phyloP scores from a whole-genome alignment of 1,284 basidiomycete genomes.

The Trametes polyzona region DNA sequence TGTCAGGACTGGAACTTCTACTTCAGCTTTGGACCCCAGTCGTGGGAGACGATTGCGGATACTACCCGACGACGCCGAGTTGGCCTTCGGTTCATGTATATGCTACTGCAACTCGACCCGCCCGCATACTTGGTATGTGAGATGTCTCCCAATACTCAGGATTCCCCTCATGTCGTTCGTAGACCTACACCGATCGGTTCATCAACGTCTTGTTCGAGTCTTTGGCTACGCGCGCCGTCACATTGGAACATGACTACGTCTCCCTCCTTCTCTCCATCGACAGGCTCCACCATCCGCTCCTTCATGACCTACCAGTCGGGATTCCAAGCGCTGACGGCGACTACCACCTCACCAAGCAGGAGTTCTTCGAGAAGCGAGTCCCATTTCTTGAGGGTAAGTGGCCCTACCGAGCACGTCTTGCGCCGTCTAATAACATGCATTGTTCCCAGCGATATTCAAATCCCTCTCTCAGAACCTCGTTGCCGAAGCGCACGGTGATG shows the following conservation, averaged over 20 bases:
- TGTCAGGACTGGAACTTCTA: constrained; percentile 71
- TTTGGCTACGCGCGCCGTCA: constrained; percentile 53
- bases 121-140: constrained; percentile 56
- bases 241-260: constrained; percentile 65
- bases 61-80: constrained; percentile 61
- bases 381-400: constrained; percentile 32
- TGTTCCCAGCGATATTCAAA: constrained; percentile 26
- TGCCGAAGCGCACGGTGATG: constrained; percentile 10
- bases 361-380: constrained; percentile 30
- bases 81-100: constrained; percentile 71
- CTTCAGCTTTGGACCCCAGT: constrained; percentile 58
- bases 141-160: too few relatives aligned
- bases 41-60: constrained; percentile 64
- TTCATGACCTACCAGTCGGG: constrained; percentile 39
- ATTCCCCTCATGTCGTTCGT: neutral
- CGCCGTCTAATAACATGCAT: neutral
- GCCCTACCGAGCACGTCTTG: too few relatives aligned
- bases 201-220: constrained; percentile 61
- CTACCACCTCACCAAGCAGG: constrained; percentile 28
- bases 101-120: constrained; percentile 67
- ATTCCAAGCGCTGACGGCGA: constrained; percentile 14
- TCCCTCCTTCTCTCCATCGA: constrained; percentile 56
- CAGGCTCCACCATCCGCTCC: constrained; percentile 53
- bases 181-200: constrained; percentile 59
- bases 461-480: constrained; percentile 27